phyloP scores from a whole-genome alignment of 202 grass and related monocot species.

The Musa balbisiana region DNA sequence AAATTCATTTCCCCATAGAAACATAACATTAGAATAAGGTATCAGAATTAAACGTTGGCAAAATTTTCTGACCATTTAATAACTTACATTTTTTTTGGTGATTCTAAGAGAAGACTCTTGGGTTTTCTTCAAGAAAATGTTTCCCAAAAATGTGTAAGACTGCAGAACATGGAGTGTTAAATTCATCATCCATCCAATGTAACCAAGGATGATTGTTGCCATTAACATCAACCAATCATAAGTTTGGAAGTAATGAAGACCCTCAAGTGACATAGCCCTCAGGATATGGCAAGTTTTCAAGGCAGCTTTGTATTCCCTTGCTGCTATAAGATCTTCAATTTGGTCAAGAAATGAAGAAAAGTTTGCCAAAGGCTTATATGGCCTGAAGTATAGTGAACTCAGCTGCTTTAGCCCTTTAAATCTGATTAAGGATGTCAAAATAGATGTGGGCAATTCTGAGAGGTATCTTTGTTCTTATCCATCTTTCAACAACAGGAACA shows the following conservation, averaged over 20 bases:
- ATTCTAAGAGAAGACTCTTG: constrained; percentile 17
- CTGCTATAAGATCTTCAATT: constrained; percentile 81
- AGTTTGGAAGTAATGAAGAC: constrained; percentile 98
- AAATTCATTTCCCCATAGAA: neutral
- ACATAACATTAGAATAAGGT: neutral
- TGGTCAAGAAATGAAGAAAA: constrained; percentile 45
- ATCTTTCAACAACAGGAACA: neutral
- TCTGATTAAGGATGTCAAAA: constrained; percentile 15
- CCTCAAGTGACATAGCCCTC: constrained; percentile 67
- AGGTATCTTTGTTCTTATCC: neutral
- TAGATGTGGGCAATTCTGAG: neutral
- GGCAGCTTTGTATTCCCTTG: constrained; percentile 62
- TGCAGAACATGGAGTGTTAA: constrained; percentile 75
- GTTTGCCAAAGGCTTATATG: constrained; percentile 75
- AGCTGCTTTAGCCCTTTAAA: constrained; percentile 66
- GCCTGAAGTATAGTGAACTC: constrained; percentile 77
- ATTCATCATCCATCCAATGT: constrained; percentile 95
- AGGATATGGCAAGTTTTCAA: constrained; percentile 61
- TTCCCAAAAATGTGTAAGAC: constrained; percentile 59
- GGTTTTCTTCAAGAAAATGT: constrained; percentile 40
- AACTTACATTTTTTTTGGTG: constrained; percentile 22
- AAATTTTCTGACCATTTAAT: neutral
- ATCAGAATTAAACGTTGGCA: neutral
- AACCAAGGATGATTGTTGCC: constrained; percentile 87
- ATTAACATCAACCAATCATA: constrained; percentile 98